A percentile compares a stretch with the other conserved stretches of the same genome.
Conservation (phyloP, 108 stramenopile genomes). For the Conticribra weissflogii region DNA sequence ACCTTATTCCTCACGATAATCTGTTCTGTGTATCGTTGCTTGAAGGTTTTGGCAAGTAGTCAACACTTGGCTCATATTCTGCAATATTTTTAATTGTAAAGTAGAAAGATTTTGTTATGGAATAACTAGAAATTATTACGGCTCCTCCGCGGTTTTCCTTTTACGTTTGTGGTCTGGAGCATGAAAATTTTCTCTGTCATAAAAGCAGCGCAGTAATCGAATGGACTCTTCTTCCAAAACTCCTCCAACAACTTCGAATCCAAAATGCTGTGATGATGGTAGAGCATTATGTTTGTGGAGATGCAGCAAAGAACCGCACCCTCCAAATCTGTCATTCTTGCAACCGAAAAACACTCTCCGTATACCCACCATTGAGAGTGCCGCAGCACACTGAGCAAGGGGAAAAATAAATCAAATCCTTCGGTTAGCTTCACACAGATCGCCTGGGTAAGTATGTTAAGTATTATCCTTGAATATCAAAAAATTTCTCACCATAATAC, state of each 20-base stretch:
- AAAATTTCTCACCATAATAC: slow-evolving; percentile 67
- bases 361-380: slow-evolving; percentile 77
- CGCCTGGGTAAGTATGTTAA: too few species aligned
- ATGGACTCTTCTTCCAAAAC: slow-evolving; percentile 77
- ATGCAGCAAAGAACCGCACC: slow-evolving; percentile 75
- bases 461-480: background rate
- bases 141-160: slow-evolving; percentile 22
- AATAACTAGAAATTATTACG: too few species aligned
- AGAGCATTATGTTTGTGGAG: slow-evolving; percentile 56
- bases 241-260: slow-evolving; percentile 64
- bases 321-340: slow-evolving; percentile 85
- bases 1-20: too few species aligned
- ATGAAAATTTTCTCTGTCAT: slow-evolving; percentile 85
- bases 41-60: too few species aligned
- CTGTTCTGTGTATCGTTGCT: too few species aligned
- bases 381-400: slow-evolving; percentile 67
- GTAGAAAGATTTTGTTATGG: too few species aligned
- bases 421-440: too few species aligned
- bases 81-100: too few species aligned
- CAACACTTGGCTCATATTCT: too few species aligned
- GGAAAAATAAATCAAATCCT: background rate
- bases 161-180: slow-evolving; percentile 80
- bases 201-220: slow-evolving; percentile 76
- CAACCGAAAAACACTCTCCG: slow-evolving; percentile 81
- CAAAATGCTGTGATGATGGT: slow-evolving; percentile 38